A percentile compares a stretch with the other conserved stretches of the same genome.
Conservation (phyloP, 441 rosid species). For the Biscutella laevigata region DNA sequence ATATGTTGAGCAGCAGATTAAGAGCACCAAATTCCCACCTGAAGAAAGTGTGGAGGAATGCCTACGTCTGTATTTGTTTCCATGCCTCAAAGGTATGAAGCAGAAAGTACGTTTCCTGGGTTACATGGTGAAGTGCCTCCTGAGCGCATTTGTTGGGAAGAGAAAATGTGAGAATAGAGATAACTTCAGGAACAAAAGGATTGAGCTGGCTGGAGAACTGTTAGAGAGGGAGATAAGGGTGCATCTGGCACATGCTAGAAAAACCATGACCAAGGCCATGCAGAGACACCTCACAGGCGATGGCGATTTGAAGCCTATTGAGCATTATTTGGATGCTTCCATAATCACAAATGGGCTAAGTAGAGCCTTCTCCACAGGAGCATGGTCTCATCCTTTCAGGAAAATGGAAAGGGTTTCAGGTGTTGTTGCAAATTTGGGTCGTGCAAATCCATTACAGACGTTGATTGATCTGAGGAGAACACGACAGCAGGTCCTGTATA, state of each 20-base stretch:
- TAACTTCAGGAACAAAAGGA: slow-evolving; percentile 74
- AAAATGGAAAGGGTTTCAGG: slow-evolving; percentile 81
- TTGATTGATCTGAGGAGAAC: slow-evolving; percentile 75
- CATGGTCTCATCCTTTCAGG: slow-evolving; percentile 87
- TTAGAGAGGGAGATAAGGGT: slow-evolving; percentile 77
- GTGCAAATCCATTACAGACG: slow-evolving; percentile 82
- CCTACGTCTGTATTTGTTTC: slow-evolving; percentile 54
- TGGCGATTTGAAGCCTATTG: slow-evolving; percentile 49
- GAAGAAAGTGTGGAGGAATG: slow-evolving; percentile 49
- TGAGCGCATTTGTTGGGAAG: slow-evolving; percentile 57
- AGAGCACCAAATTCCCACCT: slow-evolving; percentile 63
- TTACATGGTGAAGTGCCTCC: slow-evolving; percentile 79
- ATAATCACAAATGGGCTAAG: slow-evolving; percentile 77
- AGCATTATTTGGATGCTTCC: slow-evolving; percentile 81
- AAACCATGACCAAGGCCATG: slow-evolving; percentile 60
- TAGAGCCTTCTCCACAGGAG: slow-evolving; percentile 94
- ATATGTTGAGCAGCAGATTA: slow-evolving; percentile 29
- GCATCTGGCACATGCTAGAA: slow-evolving; percentile 68
- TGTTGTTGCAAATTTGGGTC: slow-evolving; percentile 77
- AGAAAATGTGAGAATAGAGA: slow-evolving; percentile 81
- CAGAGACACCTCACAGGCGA: slow-evolving; percentile 71
- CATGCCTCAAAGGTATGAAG: slow-evolving; percentile 41
- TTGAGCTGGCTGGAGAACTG: slow-evolving; percentile 80
- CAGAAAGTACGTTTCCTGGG: slow-evolving; percentile 82
- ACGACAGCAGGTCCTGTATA: slow-evolving; percentile 70